Conservation (phyloP, 768 basidiomycete genomes). For the Rhodotorula diobovata region DNA sequence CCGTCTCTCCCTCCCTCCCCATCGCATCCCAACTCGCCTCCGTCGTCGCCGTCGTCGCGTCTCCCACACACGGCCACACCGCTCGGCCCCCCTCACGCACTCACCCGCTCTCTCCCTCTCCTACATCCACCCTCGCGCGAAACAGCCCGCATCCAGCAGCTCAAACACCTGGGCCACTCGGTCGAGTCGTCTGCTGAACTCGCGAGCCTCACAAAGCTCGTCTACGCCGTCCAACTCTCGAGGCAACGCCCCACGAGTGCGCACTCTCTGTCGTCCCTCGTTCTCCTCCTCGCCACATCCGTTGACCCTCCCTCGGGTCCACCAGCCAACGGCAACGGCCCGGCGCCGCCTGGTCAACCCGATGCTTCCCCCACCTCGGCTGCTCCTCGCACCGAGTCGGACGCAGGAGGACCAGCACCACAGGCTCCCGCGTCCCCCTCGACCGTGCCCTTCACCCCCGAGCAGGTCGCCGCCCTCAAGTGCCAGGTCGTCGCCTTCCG, state of each 20-base stretch:
- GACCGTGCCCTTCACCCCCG: constrained; percentile 64
- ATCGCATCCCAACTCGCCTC: too few species aligned
- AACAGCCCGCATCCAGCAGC: constrained; percentile 52
- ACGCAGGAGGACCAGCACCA: constrained; percentile 21
- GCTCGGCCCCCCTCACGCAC: not conserved
- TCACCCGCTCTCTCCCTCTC: not conserved
- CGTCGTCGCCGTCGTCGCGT: not conserved
- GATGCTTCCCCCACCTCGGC: constrained; percentile 49
- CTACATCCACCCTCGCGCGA: not conserved
- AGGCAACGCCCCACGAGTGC: constrained; percentile 32
- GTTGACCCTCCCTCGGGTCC: too few species aligned
- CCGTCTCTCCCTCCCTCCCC: too few species aligned
- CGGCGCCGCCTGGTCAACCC: not conserved
- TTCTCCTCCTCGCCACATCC: too few species aligned
- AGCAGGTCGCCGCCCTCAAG: constrained; percentile 56
- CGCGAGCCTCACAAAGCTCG: constrained; percentile 49
- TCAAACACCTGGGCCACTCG: constrained; percentile 53
- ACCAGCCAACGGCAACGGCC: not conserved
- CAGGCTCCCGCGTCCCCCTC: constrained; percentile 56
- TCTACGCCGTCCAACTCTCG: constrained; percentile 47
- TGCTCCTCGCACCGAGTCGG: constrained; percentile 18
- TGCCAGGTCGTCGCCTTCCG: constrained; percentile 43
- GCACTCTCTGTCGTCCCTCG: not conserved
- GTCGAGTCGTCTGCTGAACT: constrained; percentile 54
- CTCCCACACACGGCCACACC: not conserved